phyloP scores from a whole-genome alignment of 1,284 basidiomycete species.

The Megacollybia platyphylla region DNA sequence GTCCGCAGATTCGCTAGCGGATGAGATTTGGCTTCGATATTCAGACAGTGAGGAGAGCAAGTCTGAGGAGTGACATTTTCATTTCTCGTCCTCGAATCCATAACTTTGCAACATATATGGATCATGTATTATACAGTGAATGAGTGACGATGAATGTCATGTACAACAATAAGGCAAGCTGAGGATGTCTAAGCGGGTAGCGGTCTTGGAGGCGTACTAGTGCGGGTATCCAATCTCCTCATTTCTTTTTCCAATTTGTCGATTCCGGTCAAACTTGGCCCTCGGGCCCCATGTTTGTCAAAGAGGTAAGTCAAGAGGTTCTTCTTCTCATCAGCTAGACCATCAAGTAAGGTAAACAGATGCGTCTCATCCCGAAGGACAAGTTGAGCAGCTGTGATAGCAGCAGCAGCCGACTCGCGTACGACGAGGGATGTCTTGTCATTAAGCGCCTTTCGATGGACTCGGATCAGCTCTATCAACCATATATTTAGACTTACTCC shows the following conservation, averaged over 20 bases:
- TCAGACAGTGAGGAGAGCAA: no score
- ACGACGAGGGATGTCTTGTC: constrained; percentile 61
- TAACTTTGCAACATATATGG: no score
- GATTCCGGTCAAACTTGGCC: constrained; percentile 28
- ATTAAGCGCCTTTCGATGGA: constrained; percentile 45
- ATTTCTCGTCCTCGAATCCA: no score
- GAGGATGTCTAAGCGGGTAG: background rate
- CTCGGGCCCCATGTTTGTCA: constrained; percentile 67
- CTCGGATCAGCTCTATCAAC: background rate
- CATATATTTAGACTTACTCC: constrained; percentile 29
- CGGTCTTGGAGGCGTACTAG: constrained; percentile 43
- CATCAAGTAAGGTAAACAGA: constrained; percentile 65
- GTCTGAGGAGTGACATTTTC: no score
- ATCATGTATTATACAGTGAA: background rate
- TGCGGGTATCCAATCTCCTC: constrained; percentile 59
- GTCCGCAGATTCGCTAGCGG: no score
- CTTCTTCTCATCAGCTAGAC: constrained; percentile 74
- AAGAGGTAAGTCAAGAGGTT: constrained; percentile 77
- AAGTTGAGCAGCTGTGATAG: constrained; percentile 70
- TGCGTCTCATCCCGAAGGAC: constrained; percentile 71
- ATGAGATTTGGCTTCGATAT: no score
- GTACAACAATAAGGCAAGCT: background rate
- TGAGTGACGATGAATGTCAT: background rate
- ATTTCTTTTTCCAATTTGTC: constrained; percentile 67
- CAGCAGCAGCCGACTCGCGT: constrained; percentile 67